Base-by-base conservation (phyloP, 164 flowering plant species). In the Magnolia sinica region DNA sequence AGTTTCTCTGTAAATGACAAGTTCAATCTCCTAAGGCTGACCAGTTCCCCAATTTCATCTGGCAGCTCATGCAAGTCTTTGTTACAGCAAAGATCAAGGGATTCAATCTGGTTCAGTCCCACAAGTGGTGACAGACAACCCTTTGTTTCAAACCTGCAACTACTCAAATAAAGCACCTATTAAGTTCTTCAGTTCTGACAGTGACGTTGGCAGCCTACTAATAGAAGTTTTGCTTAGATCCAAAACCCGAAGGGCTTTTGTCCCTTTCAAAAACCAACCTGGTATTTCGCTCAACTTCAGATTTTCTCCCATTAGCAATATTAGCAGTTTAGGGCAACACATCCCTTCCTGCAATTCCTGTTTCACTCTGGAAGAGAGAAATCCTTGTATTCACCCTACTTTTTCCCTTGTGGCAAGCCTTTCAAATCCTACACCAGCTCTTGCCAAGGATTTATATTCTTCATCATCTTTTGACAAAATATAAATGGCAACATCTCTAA, bases 21-120 rank as follows among this genome's bases (percentile, higher is more conserved):
- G 70, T 76, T 74, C 51, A 76, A 76, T 13, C 11, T 2, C 69
- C 20, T 76, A 22, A 76, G n/a, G 37, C 50, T 76, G 18, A 14
- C 16, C 59, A 52, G 6, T 14, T 31, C 20, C 55, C 61, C 9
- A 13, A 45, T 29, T 29, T 6, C 69, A 20, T 59, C 20, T 59
- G 59, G 59, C 13, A 20, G 61, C 11, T 22, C n/a, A 0, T 59
- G 31, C 49, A 76, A 24, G 24, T 69, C 11, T 3, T 8, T 4
- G 18, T 67, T 55, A 52, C 7, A 1, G 13, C 0, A 52, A 52
- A 52, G 16, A 14, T 52, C 59, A 9, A 76, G 73, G 10, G 68
- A 16, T 69, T 69, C 77, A 8, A 76, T 27, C 24, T 68, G 50
- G n/a, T 24, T 52, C 31, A 70, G n/a, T 18, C 63, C 63, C n/a